phyloP scores from a whole-genome alignment of 78 protist genomes.

The Dictyostelium capitatum region DNA sequence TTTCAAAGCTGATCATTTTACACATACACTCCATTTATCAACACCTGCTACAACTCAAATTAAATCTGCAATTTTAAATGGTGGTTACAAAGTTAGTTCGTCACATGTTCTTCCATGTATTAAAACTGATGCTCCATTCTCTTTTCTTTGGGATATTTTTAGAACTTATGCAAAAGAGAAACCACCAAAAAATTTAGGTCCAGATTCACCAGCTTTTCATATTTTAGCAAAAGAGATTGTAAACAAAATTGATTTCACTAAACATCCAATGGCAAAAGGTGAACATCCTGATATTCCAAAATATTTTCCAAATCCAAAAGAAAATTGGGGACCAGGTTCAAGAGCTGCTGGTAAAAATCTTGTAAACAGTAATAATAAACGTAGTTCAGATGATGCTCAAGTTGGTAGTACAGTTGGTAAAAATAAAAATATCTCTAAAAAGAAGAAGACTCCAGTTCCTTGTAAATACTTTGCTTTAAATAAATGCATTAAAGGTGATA shows the following conservation, averaged over 20 bases:
- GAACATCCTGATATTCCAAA: slow-evolving; percentile 75
- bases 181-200: slow-evolving; percentile 59
- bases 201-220: slow-evolving; percentile 54
- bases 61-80: slow-evolving; percentile 84
- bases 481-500: slow-evolving; percentile 39
- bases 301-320: slow-evolving; percentile 80
- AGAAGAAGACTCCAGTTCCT: neutral
- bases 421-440: slow-evolving; percentile 11
- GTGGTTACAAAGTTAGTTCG: slow-evolving; percentile 88
- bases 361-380: neutral
- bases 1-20: slow-evolving; percentile 39
- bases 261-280: slow-evolving; percentile 57
- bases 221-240: slow-evolving; percentile 38
- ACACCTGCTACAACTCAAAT: neutral
- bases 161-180: slow-evolving; percentile 52
- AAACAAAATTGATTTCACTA: slow-evolving; percentile 54
- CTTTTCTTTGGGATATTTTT: slow-evolving; percentile 86
- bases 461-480: neutral
- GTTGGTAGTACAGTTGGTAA: neutral
- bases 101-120: slow-evolving; percentile 88
- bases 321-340: slow-evolving; percentile 86
- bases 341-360: slow-evolving; percentile 56
- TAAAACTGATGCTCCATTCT: slow-evolving; percentile 94
- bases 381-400: neutral
- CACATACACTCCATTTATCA: slow-evolving; percentile 52